Percentiles rank a stretch among this genome's conserved stretches.
phyloP scores from a whole-genome alignment of 179 eudicot genomes.

The Amaranthus tricolor region DNA sequence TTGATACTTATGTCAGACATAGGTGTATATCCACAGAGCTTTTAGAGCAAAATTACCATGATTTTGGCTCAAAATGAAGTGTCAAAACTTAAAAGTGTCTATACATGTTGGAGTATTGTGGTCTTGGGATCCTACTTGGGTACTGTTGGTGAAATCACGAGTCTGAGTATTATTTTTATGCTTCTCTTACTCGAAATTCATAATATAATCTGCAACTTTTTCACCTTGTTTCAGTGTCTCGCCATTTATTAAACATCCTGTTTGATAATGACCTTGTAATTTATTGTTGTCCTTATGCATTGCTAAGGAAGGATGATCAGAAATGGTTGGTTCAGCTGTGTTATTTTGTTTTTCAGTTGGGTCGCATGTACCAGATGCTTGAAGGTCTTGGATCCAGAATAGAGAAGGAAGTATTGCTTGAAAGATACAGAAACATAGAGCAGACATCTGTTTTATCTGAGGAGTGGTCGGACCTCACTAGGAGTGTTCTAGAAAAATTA shows the following conservation, averaged over 20 bases:
- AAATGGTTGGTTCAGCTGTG: slow-evolving; percentile 12
- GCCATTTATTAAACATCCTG: not conserved
- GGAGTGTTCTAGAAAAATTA: slow-evolving; percentile 58
- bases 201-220: too few relatives aligned
- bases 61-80: too few relatives aligned
- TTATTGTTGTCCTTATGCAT: not conserved
- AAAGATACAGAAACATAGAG: slow-evolving; percentile 64
- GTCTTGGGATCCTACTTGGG: too few relatives aligned
- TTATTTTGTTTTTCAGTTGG: slow-evolving; percentile 45
- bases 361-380: slow-evolving; percentile 88
- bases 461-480: slow-evolving; percentile 78
- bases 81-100: too few relatives aligned
- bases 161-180: too few relatives aligned
- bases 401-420: slow-evolving; percentile 81
- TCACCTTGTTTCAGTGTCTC: too few relatives aligned
- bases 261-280: not conserved
- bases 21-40: too few relatives aligned
- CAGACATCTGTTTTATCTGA: slow-evolving; percentile 42
- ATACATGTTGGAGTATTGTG: too few relatives aligned
- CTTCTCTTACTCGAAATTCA: too few relatives aligned
- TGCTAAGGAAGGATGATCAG: not conserved
- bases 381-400: slow-evolving; percentile 81
- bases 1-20: too few relatives aligned
- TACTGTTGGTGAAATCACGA: too few relatives aligned
- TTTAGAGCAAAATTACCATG: too few relatives aligned